phyloP scores from a whole-genome alignment of 2,329 filamentous ascomycete species.

The Zasmidium angulare region DNA sequence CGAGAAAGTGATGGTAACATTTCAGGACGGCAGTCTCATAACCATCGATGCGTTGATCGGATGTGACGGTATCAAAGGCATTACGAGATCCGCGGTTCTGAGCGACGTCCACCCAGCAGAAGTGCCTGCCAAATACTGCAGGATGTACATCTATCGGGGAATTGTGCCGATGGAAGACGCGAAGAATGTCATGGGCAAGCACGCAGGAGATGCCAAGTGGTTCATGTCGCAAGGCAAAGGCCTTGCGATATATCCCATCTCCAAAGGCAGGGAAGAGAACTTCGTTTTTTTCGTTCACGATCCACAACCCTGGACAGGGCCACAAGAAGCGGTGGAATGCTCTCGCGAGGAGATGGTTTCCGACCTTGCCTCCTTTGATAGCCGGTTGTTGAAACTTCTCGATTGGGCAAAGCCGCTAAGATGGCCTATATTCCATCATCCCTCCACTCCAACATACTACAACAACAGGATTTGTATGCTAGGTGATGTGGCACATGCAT shows the following conservation, averaged over 20 bases:
- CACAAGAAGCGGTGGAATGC: slow-evolving; percentile 40
- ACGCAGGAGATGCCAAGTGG: slow-evolving; percentile 20
- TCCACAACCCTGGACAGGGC: slow-evolving; percentile 30
- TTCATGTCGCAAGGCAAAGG: slow-evolving; percentile 20
- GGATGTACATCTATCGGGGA: slow-evolving; percentile 63
- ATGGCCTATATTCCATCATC: slow-evolving; percentile 52
- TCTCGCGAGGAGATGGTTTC: slow-evolving; percentile 8
- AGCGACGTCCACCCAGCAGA: slow-evolving; percentile 45
- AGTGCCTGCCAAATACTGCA: slow-evolving; percentile 52
- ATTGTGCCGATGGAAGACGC: slow-evolving; percentile 56
- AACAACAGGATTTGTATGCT: slow-evolving; percentile 45
- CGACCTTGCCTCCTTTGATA: slow-evolving; percentile 9
- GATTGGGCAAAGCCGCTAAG: slow-evolving; percentile 40
- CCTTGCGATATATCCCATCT: slow-evolving; percentile 53
- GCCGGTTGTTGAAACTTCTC: slow-evolving; percentile 9
- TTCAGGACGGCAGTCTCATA: slow-evolving; percentile 27
- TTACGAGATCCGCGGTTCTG: slow-evolving; percentile 54
- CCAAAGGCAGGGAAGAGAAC: slow-evolving; percentile 57
- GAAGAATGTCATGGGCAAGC: slow-evolving; percentile 21
- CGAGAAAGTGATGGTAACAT: slow-evolving; percentile 39
- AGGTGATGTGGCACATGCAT: slow-evolving; percentile 60
- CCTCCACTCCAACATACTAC: slow-evolving; percentile 40
- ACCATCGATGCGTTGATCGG: slow-evolving; percentile 52
- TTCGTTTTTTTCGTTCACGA: slow-evolving; percentile 51
- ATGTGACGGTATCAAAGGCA: slow-evolving; percentile 64